Evolutionary conservation across 495 filamentous ascomycete genomes (phyloP).

Genomic region (Penicillium robsamsonii): DNA sequence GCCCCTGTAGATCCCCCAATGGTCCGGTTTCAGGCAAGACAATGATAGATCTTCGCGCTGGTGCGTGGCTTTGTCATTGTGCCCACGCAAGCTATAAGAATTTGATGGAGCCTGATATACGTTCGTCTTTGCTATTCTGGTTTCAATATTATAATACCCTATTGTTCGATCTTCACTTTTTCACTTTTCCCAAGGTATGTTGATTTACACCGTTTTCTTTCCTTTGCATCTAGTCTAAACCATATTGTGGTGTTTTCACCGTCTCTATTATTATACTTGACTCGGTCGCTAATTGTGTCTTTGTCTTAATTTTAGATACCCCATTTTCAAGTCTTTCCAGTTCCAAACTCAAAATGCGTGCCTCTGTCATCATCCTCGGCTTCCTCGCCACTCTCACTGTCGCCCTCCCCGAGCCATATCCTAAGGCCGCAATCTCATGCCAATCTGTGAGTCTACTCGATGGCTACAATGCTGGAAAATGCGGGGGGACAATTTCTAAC

Average conservation of each 20-base stretch:
- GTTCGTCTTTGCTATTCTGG: slow-evolving; percentile 6
- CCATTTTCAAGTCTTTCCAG: background rate
- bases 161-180: background rate
- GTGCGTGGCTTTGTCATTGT: slow-evolving; percentile 11
- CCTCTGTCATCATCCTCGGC: slow-evolving; percentile 17
- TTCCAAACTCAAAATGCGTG: slow-evolving; percentile 17
- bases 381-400: slow-evolving; percentile 19
- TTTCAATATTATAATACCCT: slow-evolving; percentile 1
- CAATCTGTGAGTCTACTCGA: slow-evolving; percentile 4
- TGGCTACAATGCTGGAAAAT: background rate
- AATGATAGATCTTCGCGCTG: slow-evolving; percentile 7
- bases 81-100: slow-evolving; percentile 23
- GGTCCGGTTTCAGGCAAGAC: slow-evolving; percentile 12
- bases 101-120: slow-evolving; percentile 15
- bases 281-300: background rate
- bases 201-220: background rate
- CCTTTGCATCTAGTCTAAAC: background rate
- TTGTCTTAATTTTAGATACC: slow-evolving; percentile 1
- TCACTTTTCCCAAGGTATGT: background rate
- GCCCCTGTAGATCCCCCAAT: slow-evolving; percentile 22
- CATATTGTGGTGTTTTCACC: background rate
- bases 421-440: slow-evolving; percentile 2
- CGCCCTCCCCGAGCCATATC: slow-evolving; percentile 20
- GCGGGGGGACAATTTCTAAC: background rate
- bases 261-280: background rate